Percentiles rank a stretch among this genome's conserved stretches.
Evolutionary conservation across 179 eudicot species (phyloP).

Genomic region (Camellia oleifera): DNA sequence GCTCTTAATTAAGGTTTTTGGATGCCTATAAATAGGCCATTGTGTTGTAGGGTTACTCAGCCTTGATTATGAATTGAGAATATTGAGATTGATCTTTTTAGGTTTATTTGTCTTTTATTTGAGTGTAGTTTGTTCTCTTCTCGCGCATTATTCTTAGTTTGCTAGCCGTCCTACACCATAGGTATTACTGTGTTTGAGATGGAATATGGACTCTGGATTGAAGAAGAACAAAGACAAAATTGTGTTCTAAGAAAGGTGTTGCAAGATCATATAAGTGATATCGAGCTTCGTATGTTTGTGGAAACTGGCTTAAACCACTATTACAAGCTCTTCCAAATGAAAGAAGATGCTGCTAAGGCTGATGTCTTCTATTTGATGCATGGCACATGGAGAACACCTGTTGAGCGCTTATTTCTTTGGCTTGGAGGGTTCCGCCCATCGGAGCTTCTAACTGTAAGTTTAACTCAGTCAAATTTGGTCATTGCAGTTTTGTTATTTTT

Average conservation of each 20-base stretch:
- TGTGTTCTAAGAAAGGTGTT: conserved; percentile 46
- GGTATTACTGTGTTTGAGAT: conserved; percentile 51
- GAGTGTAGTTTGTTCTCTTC: too few relatives aligned
- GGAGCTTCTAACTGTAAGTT: conserved; percentile 52
- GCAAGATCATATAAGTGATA: conserved; percentile 43
- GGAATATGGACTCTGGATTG: conserved; percentile 64
- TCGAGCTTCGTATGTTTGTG: conserved; percentile 48
- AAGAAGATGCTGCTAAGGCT: conserved; percentile 56
- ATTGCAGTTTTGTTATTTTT: too few relatives aligned
- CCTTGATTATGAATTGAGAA: too few relatives aligned
- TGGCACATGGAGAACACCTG: conserved; percentile 62
- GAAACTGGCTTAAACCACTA: conserved; percentile 46
- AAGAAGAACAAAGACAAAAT: conserved; percentile 47
- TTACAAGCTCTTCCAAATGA: conserved; percentile 46
- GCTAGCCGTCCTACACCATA: conserved; percentile 12
- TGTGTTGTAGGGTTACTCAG: too few relatives aligned
- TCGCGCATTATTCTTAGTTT: too few relatives aligned
- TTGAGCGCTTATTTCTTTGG: conserved; percentile 61
- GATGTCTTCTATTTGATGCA: conserved; percentile 64
- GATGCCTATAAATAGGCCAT: too few relatives aligned
- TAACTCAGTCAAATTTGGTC: background rate
- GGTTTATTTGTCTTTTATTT: too few relatives aligned
- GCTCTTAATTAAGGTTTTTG: too few relatives aligned
- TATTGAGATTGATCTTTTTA: too few relatives aligned
- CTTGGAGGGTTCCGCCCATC: conserved; percentile 77